Percentiles rank a stretch among this genome's conserved stretches.
Evolutionary conservation across 169 alveolate species (phyloP).

Genomic region (Eimeria brunetti): DNA sequence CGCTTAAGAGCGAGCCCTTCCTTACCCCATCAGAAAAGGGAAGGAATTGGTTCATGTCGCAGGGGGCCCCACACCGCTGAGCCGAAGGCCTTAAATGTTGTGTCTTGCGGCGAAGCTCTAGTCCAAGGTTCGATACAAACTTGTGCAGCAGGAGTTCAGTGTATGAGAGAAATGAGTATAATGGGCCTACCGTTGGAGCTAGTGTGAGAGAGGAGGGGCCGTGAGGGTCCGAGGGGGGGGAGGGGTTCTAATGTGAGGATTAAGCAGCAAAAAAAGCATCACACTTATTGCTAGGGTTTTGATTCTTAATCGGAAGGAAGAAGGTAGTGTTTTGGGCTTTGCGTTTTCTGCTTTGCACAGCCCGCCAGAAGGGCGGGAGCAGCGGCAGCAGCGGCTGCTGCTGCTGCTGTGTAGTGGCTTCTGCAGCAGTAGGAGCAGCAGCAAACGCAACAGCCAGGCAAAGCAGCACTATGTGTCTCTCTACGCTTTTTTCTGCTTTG

Average conservation of each 20-base stretch:
- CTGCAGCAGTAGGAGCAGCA: conserved; percentile 52
- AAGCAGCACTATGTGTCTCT: conserved; percentile 39
- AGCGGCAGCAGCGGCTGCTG: conserved; percentile 51
- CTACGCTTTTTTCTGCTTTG: conserved; percentile 53
- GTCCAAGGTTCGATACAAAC: background rate
- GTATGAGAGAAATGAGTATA: background rate
- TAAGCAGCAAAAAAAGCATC: background rate
- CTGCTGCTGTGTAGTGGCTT: conserved; percentile 56
- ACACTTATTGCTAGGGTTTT: background rate
- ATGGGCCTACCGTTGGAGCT: background rate
- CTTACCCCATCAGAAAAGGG: too few species aligned
- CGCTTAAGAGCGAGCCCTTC: background rate
- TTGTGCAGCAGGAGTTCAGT: background rate
- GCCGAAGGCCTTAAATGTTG: background rate
- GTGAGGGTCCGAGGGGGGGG: conserved; percentile 41
- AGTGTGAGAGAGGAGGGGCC: conserved; percentile 13
- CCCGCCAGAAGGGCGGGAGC: conserved; percentile 16
- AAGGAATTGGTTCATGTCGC: background rate
- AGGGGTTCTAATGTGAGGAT: background rate
- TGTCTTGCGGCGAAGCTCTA: background rate
- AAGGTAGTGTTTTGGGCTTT: background rate
- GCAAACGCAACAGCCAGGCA: conserved; percentile 20
- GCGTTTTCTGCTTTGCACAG: conserved; percentile 31
- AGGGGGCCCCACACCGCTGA: background rate
- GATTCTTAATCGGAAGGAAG: background rate